A percentile compares a stretch with the other conserved stretches of the same genome.
Evolutionary conservation across 371 early-diverging fungal genomes (phyloP).

Genomic region (Circinella minor): DNA sequence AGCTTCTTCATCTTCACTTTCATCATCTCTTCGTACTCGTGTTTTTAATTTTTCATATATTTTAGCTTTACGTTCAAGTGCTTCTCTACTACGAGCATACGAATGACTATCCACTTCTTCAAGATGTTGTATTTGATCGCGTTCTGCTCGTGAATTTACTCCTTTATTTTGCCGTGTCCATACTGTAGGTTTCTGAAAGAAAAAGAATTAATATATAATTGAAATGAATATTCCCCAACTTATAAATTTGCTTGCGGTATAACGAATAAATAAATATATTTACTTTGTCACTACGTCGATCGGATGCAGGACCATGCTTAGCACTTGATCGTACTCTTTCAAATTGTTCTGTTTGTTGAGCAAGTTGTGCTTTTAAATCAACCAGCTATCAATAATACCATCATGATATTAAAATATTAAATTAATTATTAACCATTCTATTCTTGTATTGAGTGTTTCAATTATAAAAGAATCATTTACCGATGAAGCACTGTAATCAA

Average conservation of each 20-base stretch:
- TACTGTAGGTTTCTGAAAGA: conserved; percentile 54
- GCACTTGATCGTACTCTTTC: conserved; percentile 37
- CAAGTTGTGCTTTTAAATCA: conserved; percentile 46
- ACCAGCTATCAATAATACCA: conserved; percentile 19
- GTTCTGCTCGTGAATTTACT: conserved; percentile 43
- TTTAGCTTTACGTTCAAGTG: conserved; percentile 69
- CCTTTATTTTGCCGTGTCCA: conserved; percentile 69
- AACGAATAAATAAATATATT: too few relatives aligned
- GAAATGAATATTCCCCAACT: background rate
- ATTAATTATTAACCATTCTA: background rate
- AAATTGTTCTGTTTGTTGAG: conserved; percentile 45
- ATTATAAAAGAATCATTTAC: conserved; percentile 12
- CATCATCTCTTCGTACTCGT: conserved; percentile 31
- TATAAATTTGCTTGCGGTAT: background rate
- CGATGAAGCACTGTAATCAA: conserved; percentile 38
- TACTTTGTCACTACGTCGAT: conserved; percentile 32
- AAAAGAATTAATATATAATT: background rate
- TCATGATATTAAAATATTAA: background rate
- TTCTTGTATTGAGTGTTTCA: background rate
- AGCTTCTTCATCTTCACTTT: conserved; percentile 35
- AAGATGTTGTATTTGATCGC: conserved; percentile 27
- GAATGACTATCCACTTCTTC: conserved; percentile 40
- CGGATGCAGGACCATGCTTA: conserved; percentile 34
- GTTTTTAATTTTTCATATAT: conserved; percentile 62
- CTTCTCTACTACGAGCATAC: conserved; percentile 54